A percentile compares a stretch with the other conserved stretches of the same genome.
These are phyloP conservation scores for Xylaria sp. DNA, from an alignment of 2,329 filamentous ascomycete genomes.

Conservation along the genomic window DNA sequence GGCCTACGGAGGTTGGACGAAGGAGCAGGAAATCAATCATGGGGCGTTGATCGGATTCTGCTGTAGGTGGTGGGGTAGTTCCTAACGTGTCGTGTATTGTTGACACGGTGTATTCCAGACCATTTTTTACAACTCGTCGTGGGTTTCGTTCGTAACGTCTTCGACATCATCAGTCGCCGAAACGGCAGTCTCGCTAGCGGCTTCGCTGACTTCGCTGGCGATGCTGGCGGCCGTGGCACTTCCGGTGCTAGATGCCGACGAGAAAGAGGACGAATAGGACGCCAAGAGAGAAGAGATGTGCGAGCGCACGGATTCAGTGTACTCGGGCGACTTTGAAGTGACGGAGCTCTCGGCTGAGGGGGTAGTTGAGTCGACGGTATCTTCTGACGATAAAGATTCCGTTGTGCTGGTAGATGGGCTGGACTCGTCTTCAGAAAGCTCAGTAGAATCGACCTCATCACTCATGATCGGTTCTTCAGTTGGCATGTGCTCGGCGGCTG, in stretches of 20 bases:
- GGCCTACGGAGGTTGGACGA: too few species aligned
- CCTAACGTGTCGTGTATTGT: background rate
- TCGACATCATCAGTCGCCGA: background rate
- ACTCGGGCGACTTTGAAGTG: too few species aligned
- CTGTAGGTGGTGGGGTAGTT: background rate
- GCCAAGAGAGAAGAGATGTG: conserved; percentile 65
- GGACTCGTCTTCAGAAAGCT: conserved; percentile 32
- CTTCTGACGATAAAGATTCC: conserved; percentile 36
- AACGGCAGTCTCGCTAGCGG: conserved; percentile 17
- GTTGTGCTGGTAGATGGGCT: conserved; percentile 33
- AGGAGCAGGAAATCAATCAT: background rate
- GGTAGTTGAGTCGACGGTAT: conserved; percentile 41
- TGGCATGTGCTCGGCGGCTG: conserved; percentile 46
- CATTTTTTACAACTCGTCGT: conserved; percentile 11
- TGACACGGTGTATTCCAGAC: background rate
- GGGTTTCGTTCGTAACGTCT: conserved; percentile 6
- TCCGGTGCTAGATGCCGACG: conserved; percentile 45
- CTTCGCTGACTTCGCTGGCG: conserved; percentile 26
- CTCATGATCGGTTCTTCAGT: conserved; percentile 46
- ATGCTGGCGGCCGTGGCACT: conserved; percentile 29
- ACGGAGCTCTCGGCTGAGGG: too few species aligned
- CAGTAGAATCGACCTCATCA: conserved; percentile 39
- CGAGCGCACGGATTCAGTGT: conserved; percentile 49
- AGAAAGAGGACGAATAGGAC: conserved; percentile 63
- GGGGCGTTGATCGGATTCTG: background rate